Evolutionary conservation across 2,329 filamentous ascomycete species (phyloP).

Genomic region (Fusarium albidum): DNA sequence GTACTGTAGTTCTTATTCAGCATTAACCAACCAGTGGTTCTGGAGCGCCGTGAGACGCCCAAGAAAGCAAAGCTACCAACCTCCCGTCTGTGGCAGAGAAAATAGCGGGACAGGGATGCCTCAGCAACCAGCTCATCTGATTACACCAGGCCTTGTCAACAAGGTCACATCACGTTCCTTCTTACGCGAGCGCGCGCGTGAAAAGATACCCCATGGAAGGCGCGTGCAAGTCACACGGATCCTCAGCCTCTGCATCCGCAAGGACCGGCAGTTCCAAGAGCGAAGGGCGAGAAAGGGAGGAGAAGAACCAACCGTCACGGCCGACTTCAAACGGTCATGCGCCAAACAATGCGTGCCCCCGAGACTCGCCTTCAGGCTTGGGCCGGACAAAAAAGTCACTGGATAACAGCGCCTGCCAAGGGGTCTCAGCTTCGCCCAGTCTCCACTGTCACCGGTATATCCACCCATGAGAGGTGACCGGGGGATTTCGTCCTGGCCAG

Average conservation of each 20-base stretch:
- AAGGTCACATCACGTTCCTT: slow-evolving; percentile 31
- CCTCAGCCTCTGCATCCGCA: slow-evolving; percentile 4
- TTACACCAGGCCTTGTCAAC: slow-evolving; percentile 20
- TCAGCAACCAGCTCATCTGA: slow-evolving; percentile 38
- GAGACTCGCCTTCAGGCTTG: slow-evolving; percentile 24
- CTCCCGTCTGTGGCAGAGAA: slow-evolving; percentile 27
- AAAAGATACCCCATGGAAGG: slow-evolving; percentile 21
- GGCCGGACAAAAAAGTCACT: slow-evolving; percentile 34
- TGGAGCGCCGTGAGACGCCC: too few species aligned
- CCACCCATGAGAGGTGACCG: slow-evolving; percentile 9
- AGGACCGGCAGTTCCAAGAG: not conserved
- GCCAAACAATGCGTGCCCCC: slow-evolving; percentile 17
- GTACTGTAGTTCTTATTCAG: too few species aligned
- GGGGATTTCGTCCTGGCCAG: not conserved
- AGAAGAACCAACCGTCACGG: not conserved
- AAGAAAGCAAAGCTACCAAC: slow-evolving; percentile 12
- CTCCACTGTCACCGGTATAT: slow-evolving; percentile 11
- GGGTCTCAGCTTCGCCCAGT: slow-evolving; percentile 26
- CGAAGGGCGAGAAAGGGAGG: not conserved
- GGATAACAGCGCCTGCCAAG: slow-evolving; percentile 32
- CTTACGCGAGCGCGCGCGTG: slow-evolving; percentile 30
- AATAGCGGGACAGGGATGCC: slow-evolving; percentile 32
- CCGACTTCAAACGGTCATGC: slow-evolving; percentile 28
- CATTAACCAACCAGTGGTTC: too few species aligned
- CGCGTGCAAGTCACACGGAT: slow-evolving; percentile 31